Evolutionary conservation across 306 rosid genomes (phyloP), one percentile per base, ranked within the genome.

Genomic region (Sicyos baderoa): DNA sequence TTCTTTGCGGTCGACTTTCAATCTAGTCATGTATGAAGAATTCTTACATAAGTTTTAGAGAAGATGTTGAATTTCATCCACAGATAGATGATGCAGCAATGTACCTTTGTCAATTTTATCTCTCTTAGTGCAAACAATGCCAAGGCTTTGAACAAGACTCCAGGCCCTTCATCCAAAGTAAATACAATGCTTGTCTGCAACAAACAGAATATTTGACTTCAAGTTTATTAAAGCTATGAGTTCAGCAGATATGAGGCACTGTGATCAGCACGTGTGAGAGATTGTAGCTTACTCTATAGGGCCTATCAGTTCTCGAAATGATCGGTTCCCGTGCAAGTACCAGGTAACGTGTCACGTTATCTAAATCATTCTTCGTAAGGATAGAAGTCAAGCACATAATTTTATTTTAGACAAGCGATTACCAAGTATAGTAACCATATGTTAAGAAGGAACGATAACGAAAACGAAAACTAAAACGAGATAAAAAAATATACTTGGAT

Each of bases 251-350:
- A 69, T 29, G 45, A 52, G 23, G 17, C 17, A 35, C 15, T 18
- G 52, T 63, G 53, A 42, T 42, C 18, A 40, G 35, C 18, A 19
- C 10, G 1, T 40, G 2, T 42, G 53, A 42, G 70, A 63, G 29
- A 25, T 63, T 7, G 69, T 25, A 9, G 40, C 55, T 63, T 82
- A 91, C 97, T 91, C 84, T 91, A 72, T 78, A 76, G 51, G 79
- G 84, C 66, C 76, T 58, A 72, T 80, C 86, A 37, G 80, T 78
- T 79, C 96, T 83, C 19, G 96, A 86, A 72, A 91, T 86, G 71
- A 83, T 78, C 14, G 96, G 92, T 70, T 91, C 97, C 82, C 97
- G 84, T 54, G 87, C 95, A 40, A 91, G 90, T 75, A 91, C 84
- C 77, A 87, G 79, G 72, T 87, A 91, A 59, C 96, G 96, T 58